phyloP scores from a whole-genome alignment of 495 filamentous ascomycete genomes.

The Aspergillus asperescens region DNA sequence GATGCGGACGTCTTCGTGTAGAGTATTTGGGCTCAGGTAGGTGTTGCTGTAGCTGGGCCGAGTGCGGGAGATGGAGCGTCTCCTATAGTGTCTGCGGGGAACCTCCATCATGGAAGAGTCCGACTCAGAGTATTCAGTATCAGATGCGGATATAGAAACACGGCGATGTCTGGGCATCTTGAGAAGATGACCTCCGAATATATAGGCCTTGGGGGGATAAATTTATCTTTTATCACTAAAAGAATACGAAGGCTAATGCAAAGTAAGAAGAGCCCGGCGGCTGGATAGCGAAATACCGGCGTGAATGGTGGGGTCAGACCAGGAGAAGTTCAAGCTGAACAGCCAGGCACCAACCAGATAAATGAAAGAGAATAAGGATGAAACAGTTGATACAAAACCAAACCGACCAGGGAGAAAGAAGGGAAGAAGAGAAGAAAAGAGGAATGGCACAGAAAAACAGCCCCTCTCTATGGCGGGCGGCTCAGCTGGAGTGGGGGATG shows the following conservation, averaged over 20 bases:
- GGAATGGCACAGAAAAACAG: neutral
- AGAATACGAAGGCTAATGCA: slow-evolving; percentile 6
- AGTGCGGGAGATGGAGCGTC: slow-evolving; percentile 38
- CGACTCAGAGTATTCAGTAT: slow-evolving; percentile 39
- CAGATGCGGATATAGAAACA: too few species aligned
- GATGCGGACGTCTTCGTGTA: slow-evolving; percentile 22
- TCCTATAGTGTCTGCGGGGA: slow-evolving; percentile 19
- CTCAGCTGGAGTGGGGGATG: slow-evolving; percentile 15
- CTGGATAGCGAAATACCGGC: neutral
- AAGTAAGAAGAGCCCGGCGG: neutral
- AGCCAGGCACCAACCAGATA: slow-evolving; percentile 8
- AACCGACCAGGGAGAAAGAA: slow-evolving; percentile 3
- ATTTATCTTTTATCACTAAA: neutral
- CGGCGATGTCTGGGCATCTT: slow-evolving; percentile 12
- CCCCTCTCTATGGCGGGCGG: slow-evolving; percentile 16
- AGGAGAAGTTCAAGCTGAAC: slow-evolving; percentile 1
- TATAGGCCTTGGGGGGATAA: neutral
- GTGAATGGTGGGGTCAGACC: neutral
- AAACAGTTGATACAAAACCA: neutral
- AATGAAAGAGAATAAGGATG: slow-evolving; percentile 1
- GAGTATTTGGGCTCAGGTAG: slow-evolving; percentile 19
- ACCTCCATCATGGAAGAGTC: slow-evolving; percentile 33
- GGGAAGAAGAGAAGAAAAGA: slow-evolving; percentile 14
- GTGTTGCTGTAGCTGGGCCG: slow-evolving; percentile 26
- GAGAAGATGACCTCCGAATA: neutral